Conservation (phyloP, 345 rosid genomes). For the Acer yangbiense region DNA sequence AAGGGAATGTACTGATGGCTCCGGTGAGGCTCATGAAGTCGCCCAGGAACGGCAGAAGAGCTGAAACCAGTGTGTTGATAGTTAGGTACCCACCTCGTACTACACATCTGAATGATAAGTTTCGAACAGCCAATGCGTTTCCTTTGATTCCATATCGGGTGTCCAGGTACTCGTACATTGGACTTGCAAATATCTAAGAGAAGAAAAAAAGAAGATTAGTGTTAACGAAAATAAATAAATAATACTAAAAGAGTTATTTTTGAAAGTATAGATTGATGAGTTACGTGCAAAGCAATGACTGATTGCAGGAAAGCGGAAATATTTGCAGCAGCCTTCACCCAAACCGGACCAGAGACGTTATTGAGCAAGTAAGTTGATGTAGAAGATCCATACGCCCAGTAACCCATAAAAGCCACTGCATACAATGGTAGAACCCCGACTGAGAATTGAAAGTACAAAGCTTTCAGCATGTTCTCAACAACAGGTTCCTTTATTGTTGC, state of each 20-base stretch:
- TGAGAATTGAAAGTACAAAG: slow-evolving; percentile 81
- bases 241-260: neutral
- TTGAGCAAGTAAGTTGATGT: slow-evolving; percentile 72
- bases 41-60: slow-evolving; percentile 86
- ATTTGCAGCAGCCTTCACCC: slow-evolving; percentile 83
- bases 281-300: slow-evolving; percentile 82
- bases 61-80: slow-evolving; percentile 69
- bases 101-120: slow-evolving; percentile 58
- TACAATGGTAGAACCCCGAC: slow-evolving; percentile 73
- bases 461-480: slow-evolving; percentile 81
- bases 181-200: slow-evolving; percentile 86
- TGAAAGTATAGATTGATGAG: slow-evolving; percentile 1
- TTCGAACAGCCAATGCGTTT: slow-evolving; percentile 51
- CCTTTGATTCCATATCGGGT: slow-evolving; percentile 78
- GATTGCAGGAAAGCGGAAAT: slow-evolving; percentile 80
- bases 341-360: slow-evolving; percentile 69
- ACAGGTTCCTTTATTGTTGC: slow-evolving; percentile 87
- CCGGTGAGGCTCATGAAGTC: slow-evolving; percentile 93
- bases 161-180: slow-evolving; percentile 88
- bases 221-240: neutral
- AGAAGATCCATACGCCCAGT: slow-evolving; percentile 95
- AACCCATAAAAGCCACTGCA: slow-evolving; percentile 70
- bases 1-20: slow-evolving; percentile 88
- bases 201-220: neutral
- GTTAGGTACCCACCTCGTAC: slow-evolving; percentile 80